These are phyloP conservation scores for Solanum corneliomulleri DNA, from an alignment of 257 asterid species.

Conservation along the genomic window DNA sequence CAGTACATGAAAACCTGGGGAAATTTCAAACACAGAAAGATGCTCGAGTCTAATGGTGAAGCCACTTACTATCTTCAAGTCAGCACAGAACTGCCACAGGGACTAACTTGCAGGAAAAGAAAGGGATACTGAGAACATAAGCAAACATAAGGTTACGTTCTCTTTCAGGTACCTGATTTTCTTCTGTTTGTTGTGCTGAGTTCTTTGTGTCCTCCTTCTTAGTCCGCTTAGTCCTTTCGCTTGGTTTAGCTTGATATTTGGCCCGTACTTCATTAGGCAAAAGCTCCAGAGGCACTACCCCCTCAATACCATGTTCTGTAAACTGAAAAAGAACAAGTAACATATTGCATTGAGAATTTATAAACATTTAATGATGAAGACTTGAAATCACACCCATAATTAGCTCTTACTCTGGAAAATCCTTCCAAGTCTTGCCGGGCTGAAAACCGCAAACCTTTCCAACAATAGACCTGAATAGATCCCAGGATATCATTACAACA, in stretches of 20 bases:
- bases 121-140: background rate
- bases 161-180: conserved; percentile 44
- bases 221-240: conserved; percentile 71
- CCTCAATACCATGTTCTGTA: conserved; percentile 93
- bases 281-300: conserved; percentile 90
- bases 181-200: conserved; percentile 53
- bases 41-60: background rate
- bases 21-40: background rate
- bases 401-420: conserved; percentile 63
- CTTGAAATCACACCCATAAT: background rate
- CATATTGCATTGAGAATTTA: background rate
- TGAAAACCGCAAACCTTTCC: conserved; percentile 97
- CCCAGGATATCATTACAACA: background rate
- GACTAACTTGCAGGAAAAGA: background rate
- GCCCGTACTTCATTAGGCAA: conserved; percentile 59
- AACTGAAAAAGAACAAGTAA: conserved; percentile 40
- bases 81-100: background rate
- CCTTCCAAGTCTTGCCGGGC: conserved; percentile 98
- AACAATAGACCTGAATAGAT: conserved; percentile 73
- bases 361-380: background rate
- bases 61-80: background rate
- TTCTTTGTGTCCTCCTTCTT: conserved; percentile 77
- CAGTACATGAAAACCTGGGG: background rate
- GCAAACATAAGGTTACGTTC: background rate
- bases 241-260: conserved; percentile 79